phyloP scores from a whole-genome alignment of 345 rosid species.

The Jatropha curcas region DNA sequence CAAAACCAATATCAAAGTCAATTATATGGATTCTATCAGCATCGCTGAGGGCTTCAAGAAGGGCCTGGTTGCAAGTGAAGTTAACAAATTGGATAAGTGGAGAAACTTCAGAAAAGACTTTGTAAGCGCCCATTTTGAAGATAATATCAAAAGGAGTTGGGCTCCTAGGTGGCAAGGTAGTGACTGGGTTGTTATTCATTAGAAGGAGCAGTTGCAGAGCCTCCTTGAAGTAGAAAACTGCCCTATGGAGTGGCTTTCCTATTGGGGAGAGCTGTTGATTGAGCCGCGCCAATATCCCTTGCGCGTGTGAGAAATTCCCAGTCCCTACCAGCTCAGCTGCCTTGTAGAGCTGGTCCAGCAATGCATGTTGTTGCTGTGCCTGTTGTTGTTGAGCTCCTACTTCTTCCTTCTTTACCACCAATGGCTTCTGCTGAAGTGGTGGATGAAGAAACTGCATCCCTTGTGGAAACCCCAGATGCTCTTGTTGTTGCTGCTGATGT shows the following conservation, averaged over 20 bases:
- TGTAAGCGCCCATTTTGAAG: slow-evolving; percentile 57
- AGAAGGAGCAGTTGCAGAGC: slow-evolving; percentile 51
- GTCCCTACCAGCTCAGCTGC: slow-evolving; percentile 56
- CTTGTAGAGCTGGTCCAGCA: slow-evolving; percentile 51
- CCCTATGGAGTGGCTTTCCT: slow-evolving; percentile 57
- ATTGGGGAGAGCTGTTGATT: slow-evolving; percentile 90
- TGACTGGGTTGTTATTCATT: slow-evolving; percentile 36
- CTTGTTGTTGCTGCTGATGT: slow-evolving; percentile 32
- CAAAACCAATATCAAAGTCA: slow-evolving; percentile 59
- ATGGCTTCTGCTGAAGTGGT: slow-evolving; percentile 31
- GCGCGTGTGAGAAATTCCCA: slow-evolving; percentile 73
- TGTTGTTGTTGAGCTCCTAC: slow-evolving; percentile 17
- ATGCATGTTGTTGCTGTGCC: slow-evolving; percentile 30
- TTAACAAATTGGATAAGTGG: slow-evolving; percentile 53
- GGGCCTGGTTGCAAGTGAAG: slow-evolving; percentile 58
- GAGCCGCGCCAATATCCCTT: slow-evolving; percentile 99
- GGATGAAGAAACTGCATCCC: slow-evolving; percentile 42
- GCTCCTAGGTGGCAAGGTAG: slow-evolving; percentile 29
- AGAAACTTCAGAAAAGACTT: slow-evolving; percentile 52
- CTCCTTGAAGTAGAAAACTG: slow-evolving; percentile 64
- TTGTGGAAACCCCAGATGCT: slow-evolving; percentile 35
- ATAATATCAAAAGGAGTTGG: slow-evolving; percentile 46
- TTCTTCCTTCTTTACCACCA: slow-evolving; percentile 35
- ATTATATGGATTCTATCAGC: slow-evolving; percentile 49
- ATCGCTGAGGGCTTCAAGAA: slow-evolving; percentile 47